Percentiles rank a stretch among this genome's conserved stretches.
phyloP scores from a whole-genome alignment of 202 grass and related monocot species.

The Setaria viridis region DNA sequence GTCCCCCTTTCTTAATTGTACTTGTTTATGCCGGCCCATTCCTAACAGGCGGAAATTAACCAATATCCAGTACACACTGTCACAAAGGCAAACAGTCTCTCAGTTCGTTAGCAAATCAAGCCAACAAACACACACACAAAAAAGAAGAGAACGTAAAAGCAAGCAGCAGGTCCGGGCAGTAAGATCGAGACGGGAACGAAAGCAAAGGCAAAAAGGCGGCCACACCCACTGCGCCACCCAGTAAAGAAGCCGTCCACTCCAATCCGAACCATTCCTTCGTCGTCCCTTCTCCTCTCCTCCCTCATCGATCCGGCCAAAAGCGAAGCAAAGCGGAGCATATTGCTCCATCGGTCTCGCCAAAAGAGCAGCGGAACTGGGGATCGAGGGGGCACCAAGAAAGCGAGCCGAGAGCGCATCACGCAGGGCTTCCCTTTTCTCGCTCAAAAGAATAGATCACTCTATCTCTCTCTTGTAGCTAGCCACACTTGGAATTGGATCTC shows the following conservation, averaged over 20 bases:
- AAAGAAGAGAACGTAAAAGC: constrained; percentile 1
- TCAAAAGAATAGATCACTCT: constrained; percentile 52
- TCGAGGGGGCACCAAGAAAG: constrained; percentile 26
- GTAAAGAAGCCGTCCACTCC: constrained; percentile 39
- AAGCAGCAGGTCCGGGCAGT: constrained; percentile 27
- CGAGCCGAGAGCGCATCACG: constrained; percentile 43
- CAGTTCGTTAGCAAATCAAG: constrained; percentile 41
- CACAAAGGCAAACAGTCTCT: neutral
- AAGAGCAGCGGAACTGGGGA: constrained; percentile 57
- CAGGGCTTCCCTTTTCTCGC: constrained; percentile 48
- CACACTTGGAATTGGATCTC: constrained; percentile 34
- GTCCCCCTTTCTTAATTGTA: neutral
- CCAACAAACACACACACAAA: constrained; percentile 27
- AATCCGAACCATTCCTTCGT: constrained; percentile 2
- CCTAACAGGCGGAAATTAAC: neutral
- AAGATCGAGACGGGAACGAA: constrained; percentile 41
- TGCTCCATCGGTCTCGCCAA: constrained; percentile 62
- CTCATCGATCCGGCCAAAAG: constrained; percentile 83
- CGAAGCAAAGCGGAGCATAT: constrained; percentile 52
- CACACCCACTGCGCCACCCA: constrained; percentile 46
- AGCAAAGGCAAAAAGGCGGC: constrained; percentile 55
- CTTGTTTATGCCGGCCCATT: neutral
- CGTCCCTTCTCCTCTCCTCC: neutral
- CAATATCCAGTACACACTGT: neutral
- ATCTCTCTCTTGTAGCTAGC: neutral